Conservation (phyloP, 2,329 filamentous ascomycete species). For the Colletotrichum theobromicola region DNA sequence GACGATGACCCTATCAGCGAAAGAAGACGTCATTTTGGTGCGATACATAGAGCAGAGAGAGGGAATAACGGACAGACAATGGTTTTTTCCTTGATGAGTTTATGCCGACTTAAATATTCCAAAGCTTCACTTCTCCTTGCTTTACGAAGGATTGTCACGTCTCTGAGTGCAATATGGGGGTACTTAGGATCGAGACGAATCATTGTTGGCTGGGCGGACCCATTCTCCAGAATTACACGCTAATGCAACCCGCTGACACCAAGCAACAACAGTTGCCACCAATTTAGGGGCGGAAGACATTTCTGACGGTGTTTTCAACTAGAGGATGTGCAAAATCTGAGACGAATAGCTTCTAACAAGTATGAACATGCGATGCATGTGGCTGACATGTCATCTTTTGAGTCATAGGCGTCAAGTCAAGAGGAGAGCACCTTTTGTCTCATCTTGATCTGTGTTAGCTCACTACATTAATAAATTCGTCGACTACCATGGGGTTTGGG, state of each 20-base stretch:
- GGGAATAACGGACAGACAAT: background rate
- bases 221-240: background rate
- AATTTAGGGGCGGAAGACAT: background rate
- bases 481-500: too few species aligned
- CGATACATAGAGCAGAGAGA: background rate
- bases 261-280: background rate
- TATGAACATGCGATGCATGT: background rate
- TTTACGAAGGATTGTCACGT: background rate
- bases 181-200: background rate
- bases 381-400: background rate
- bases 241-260: constrained; percentile 1
- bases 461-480: too few species aligned
- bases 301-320: background rate
- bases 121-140: background rate
- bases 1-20: background rate
- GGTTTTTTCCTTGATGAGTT: background rate
- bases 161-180: background rate
- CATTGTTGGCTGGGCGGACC: background rate
- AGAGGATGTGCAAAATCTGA: background rate
- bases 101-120: background rate
- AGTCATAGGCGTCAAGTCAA: background rate
- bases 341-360: background rate
- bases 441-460: background rate
- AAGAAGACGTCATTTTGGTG: background rate
- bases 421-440: background rate